Base-by-base conservation (phyloP, 108 stramenopile genomes). In the Conticribra guillardii region DNA sequence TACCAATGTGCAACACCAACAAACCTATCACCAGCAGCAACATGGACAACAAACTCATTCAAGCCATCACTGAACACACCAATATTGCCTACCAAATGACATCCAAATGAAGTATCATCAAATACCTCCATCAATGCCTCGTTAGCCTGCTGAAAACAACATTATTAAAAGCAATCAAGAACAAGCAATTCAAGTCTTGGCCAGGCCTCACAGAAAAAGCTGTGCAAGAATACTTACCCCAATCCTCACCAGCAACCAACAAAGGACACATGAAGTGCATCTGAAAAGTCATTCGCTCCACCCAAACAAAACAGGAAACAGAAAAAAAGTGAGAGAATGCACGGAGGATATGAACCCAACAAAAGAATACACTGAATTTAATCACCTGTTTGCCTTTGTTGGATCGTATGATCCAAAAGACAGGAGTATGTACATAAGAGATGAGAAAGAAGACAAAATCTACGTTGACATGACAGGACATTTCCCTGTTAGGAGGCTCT, bases 401-500 rank as follows among this genome's bases (percentile, higher is more conserved):
- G 64, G n/a, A n/a, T n/a, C n/a, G n/a, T n/a, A n/a, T n/a, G n/a
- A n/a, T n/a, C n/a, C n/a, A n/a, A n/a, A n/a, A n/a, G n/a, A n/a
- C n/a, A n/a, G n/a, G n/a, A n/a, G n/a, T n/a, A n/a, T n/a, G n/a
- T n/a, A 32, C 26, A 5, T 71, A 22, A 52, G 60, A 0, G 70
- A 71, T 37, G 29, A 61, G 45, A 7, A 37, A 3, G 28, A 24
- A 0, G 53, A 49, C 2, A 54, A 41, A 15, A 49, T 49, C 3
- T 70, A 70, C 33, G 60, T 37, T 2, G 69, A 70, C 22, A 16
- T 44, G 14, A 82, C 83, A 18, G 86, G 86, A 22, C n/a, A 27
- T 3, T 76, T 84, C 47, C 71, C 69, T 11, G 29, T 68, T n/a
- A n/a, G n/a, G n/a, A n/a, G n/a, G n/a, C n/a, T n/a, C n/a, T n/a